Evolutionary conservation across 2,329 filamentous ascomycete genomes (phyloP).

Genomic region (Ophiostoma angusticollis): DNA sequence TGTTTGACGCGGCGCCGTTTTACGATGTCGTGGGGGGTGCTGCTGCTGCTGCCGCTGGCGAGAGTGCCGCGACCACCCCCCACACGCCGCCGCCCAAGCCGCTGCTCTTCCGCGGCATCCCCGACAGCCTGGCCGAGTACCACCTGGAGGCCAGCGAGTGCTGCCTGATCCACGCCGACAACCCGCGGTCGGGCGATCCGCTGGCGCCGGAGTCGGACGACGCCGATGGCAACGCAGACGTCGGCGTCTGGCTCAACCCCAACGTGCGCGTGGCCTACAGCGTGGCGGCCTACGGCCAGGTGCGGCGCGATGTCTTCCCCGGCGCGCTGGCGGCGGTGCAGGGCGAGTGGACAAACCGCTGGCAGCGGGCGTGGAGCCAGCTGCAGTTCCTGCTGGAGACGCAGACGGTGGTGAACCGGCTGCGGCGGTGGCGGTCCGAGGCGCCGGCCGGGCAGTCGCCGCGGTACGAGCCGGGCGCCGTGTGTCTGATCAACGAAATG

Average conservation of each 20-base stretch:
- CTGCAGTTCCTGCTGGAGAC: constrained; percentile 26
- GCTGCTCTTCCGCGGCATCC: constrained; percentile 48
- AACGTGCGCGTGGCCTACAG: constrained; percentile 56
- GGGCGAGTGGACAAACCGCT: constrained; percentile 47
- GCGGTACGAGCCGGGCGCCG: constrained; percentile 30
- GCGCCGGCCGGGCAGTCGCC: constrained; percentile 19
- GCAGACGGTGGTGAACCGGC: constrained; percentile 26
- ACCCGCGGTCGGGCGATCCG: constrained; percentile 33
- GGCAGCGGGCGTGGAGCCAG: constrained; percentile 31
- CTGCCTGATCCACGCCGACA: constrained; percentile 64
- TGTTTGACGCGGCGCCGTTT: constrained; percentile 32
- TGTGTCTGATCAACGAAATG: constrained; percentile 47
- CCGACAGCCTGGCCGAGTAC: constrained; percentile 44
- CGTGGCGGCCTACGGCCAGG: constrained; percentile 35
- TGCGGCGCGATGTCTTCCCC: constrained; percentile 34
- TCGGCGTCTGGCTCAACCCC: constrained; percentile 57
- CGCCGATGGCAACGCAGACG: constrained; percentile 2
- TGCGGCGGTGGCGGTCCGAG: constrained; percentile 27
- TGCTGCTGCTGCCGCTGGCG: not conserved
- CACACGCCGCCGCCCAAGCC: constrained; percentile 17
- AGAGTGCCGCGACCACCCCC: constrained; percentile 12
- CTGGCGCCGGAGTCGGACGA: not conserved
- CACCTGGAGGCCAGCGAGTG: constrained; percentile 70
- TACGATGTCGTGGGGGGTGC: constrained; percentile 18
- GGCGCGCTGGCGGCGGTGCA: constrained; percentile 33